These are phyloP conservation scores for Nematocida parisii DNA, from an alignment of 371 early-diverging fungal genomes.

Conservation along the genomic window DNA sequence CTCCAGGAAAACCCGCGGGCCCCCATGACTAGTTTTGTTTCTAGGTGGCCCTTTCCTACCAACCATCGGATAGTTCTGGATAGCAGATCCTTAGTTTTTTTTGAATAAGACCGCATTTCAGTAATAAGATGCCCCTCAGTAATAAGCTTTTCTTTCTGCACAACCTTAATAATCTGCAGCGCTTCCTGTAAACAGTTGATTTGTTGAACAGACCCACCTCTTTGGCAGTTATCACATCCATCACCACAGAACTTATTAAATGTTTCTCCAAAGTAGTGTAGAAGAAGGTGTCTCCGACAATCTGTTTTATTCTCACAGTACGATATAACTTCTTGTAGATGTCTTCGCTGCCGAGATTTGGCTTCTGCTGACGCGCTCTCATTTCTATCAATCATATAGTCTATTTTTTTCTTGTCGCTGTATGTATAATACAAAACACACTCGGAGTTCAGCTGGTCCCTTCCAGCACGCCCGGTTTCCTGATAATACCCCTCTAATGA, in stretches of 20 bases:
- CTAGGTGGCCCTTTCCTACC: constrained; percentile 61
- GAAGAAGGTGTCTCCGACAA: constrained; percentile 83
- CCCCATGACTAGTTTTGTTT: constrained; percentile 56
- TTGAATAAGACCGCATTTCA: constrained; percentile 75
- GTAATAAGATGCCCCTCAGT: constrained; percentile 77
- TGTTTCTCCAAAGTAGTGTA: constrained; percentile 87
- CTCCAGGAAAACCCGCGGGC: constrained; percentile 61
- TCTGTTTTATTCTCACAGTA: constrained; percentile 87
- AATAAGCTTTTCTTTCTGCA: constrained; percentile 70
- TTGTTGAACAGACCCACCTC: constrained; percentile 11
- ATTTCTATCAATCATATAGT: constrained; percentile 79
- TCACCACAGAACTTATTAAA: constrained; percentile 74
- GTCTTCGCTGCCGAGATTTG: constrained; percentile 72
- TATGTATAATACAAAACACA: constrained; percentile 84
- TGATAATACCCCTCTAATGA: constrained; percentile 97
- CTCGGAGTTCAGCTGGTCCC: constrained; percentile 81
- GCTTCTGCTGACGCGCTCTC: constrained; percentile 76
- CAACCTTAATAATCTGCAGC: constrained; percentile 46
- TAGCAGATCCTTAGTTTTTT: constrained; percentile 64
- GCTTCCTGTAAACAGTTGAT: constrained; percentile 63
- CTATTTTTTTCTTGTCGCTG: constrained; percentile 75
- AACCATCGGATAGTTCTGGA: constrained; percentile 59
- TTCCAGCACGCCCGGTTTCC: constrained; percentile 95
- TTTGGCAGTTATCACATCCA: constrained; percentile 87
- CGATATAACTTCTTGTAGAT: constrained; percentile 80